Percentiles rank a stretch among this genome's conserved stretches.
Evolutionary conservation across 2,329 filamentous ascomycete species (phyloP).

Genomic region (Exophiala alcalophila): DNA sequence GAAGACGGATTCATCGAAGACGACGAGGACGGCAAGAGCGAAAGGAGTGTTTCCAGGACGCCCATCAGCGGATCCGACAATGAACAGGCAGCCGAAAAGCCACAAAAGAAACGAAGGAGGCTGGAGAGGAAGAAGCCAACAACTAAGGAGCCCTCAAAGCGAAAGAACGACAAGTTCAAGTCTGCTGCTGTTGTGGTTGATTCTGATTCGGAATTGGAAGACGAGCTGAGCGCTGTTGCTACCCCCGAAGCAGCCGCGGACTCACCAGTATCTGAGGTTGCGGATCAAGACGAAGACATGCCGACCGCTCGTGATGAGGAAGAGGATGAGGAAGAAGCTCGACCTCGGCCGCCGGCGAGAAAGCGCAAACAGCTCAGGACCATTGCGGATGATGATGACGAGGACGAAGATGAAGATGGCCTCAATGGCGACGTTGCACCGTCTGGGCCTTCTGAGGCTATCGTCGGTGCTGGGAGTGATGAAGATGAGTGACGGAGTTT

Average conservation of each 20-base stretch:
- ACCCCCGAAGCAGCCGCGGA: conserved; percentile 24
- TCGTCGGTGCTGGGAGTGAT: conserved; percentile 26
- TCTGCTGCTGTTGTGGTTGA: conserved; percentile 79
- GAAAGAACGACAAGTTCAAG: conserved; percentile 68
- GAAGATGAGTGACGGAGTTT: conserved; percentile 30
- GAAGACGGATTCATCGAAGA: conserved; percentile 37
- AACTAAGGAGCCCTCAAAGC: conserved; percentile 28
- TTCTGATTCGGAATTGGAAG: conserved; percentile 60
- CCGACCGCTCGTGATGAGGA: conserved; percentile 18
- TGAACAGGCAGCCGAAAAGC: conserved; percentile 31
- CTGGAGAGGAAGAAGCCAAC: conserved; percentile 54
- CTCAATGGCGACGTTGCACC: conserved; percentile 8
- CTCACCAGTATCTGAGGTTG: conserved; percentile 17
- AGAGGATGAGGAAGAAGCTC: conserved; percentile 21
- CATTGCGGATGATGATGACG: conserved; percentile 32
- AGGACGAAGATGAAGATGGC: conserved; percentile 31
- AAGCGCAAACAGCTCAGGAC: conserved; percentile 30
- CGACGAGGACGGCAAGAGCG: conserved; percentile 30
- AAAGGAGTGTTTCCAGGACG: conserved; percentile 26
- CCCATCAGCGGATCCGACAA: conserved; percentile 27
- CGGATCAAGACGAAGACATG: conserved; percentile 24
- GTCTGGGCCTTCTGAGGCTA: conserved; percentile 7
- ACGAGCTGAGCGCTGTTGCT: conserved; percentile 31
- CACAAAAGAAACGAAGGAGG: conserved; percentile 58
- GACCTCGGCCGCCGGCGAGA: conserved; percentile 21